Base-by-base conservation (phyloP, 768 basidiomycete genomes). In the Trametes coccinea region DNA sequence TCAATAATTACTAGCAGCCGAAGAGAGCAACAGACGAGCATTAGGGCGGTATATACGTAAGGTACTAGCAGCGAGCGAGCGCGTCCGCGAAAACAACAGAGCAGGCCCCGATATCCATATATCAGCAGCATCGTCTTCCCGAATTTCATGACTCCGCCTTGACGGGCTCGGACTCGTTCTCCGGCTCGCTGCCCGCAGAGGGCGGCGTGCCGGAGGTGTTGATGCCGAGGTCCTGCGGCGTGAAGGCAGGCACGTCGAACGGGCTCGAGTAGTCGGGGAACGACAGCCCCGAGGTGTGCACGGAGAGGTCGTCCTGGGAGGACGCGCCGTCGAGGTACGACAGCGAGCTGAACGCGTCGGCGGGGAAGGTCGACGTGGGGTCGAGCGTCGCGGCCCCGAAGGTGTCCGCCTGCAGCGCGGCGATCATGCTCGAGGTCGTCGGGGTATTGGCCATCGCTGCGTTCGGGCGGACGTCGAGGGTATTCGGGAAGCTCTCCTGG, bases 351-450 rank as follows among this genome's bases (percentile, higher is more conserved):
- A 90, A 92, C 22, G 84, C 81, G 70, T 90, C 89, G 27, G 87
- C 70, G 72, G 80, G 84, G 73, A 90, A 92, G 33, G 79, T 78
- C 47, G 83, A 73, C 58, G 83, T 74, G 14, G 87, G 81, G 72
- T 92, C 91, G 67, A 92, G 78, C 56, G 88, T 78, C 59, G 84
- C 82, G 34, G 82, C 65, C 22, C 84, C 81, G 76, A 89, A 92
- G 27, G 87, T 71, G 59, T 92, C 90, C 50, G 86, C 85, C 71
- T 92, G 91, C 66, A 94, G 79, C 9, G 91, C 91, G 40, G 92
- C 92, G 66, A 93, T 83, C 92, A 94, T 93, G 74, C 89, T 93
- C 59, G 91, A 92, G 30, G 91, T 92, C 5, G 92, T 93, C 7
- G 92, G 92, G 17, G 90, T 91, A 71, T 92, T 86, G 16, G 80